Evolutionary conservation across 108 stramenopile species (phyloP), one percentile per base, ranked within the genome.

Genomic region (Skeletonema marinoi): DNA sequence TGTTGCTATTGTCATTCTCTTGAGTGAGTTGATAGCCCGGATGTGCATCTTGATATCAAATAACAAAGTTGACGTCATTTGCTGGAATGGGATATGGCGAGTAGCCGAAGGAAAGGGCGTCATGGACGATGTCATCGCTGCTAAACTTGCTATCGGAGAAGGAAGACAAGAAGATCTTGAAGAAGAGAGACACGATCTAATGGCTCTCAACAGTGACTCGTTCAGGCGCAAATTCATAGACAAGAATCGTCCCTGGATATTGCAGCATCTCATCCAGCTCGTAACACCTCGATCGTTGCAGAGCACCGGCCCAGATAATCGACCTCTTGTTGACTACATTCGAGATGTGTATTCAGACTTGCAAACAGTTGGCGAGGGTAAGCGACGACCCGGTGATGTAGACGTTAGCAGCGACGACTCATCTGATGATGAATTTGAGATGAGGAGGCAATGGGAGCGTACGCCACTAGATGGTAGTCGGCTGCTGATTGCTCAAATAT

Each of bases 61-160:
- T 42, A 61, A 54, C 41, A 54, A 54, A n/a, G 66, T 92, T 9
- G 84, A 83, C 66, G 48, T 84, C 38, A 50, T 94, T n/a, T 85
- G 67, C 1, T 94, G 89, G 88, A 73, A 84, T 31, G 94, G 94
- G 32, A 78, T 96, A 31, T 96, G 96, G 96, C 73, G 77, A 70
- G 81, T 90, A 12, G 66, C 82, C 29, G 78, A 83, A 33, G 70
- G 92, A 14, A 89, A 95, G 62, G 93, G 93, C 36, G 89, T 90
- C 21, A 89, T 94, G 60, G 94, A 96, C 60, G 96, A 96, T 73
- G 89, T 93, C 21, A 81, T 94, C 4, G 94, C 96, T 51, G 90
- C 91, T 1, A 93, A 93, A 81, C 84, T 96, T n/a, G 90, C 92
- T n/a, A 80, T 96, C 38, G 93, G 92, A n/a, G 94, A 94, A 68